Percentiles rank a stretch among this genome's conserved stretches.
Conservation (phyloP, 208 protist genomes). For the Acanthamoeba sp. region DNA sequence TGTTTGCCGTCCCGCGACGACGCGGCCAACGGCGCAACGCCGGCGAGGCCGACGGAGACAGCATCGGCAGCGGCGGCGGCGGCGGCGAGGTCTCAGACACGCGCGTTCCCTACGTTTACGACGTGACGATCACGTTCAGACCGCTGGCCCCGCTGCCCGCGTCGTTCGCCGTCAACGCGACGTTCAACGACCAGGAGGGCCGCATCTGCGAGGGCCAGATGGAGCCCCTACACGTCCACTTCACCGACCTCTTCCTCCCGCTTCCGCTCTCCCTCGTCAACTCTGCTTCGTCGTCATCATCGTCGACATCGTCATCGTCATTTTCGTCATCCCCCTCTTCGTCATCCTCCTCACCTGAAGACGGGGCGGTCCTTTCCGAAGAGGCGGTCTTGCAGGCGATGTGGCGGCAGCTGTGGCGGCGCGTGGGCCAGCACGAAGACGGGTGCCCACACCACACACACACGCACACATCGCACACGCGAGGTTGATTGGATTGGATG, state of each 20-base stretch:
- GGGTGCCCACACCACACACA: background rate
- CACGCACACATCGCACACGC: background rate
- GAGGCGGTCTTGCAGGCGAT: background rate
- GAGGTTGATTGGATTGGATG: too few species aligned
- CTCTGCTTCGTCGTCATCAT: background rate
- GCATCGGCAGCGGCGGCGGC: background rate
- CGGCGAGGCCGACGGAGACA: background rate
- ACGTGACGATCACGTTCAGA: constrained; percentile 14
- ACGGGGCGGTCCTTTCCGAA: background rate
- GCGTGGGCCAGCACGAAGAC: background rate
- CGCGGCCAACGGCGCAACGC: background rate
- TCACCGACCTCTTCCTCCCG: constrained; percentile 69
- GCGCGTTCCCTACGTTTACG: constrained; percentile 35
- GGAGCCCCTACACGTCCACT: constrained; percentile 15
- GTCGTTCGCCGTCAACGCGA: constrained; percentile 44
- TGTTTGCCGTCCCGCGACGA: background rate
- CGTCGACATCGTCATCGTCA: background rate
- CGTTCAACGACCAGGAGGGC: constrained; percentile 65
- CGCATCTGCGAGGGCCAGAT: constrained; percentile 61
- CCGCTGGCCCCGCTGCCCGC: constrained; percentile 35
- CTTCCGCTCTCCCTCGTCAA: background rate
- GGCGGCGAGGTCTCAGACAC: background rate
- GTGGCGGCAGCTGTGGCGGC: constrained; percentile 31
- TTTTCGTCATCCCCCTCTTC: background rate
- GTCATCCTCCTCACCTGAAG: background rate